Evolutionary conservation across 345 rosid species (phyloP).

Genomic region (Angophora floribunda): DNA sequence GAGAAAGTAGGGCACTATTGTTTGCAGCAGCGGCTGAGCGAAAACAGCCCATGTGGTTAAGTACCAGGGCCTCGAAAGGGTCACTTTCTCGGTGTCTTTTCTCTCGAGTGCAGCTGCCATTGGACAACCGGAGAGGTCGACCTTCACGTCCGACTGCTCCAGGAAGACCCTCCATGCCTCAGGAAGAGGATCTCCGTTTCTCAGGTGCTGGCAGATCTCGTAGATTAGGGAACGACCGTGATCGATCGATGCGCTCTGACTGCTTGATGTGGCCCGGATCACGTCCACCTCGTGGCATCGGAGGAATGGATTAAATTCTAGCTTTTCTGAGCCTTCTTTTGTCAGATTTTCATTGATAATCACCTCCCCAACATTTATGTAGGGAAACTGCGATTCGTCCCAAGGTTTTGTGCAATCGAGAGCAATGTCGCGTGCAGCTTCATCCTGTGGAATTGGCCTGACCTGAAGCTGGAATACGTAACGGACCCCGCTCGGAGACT

Average conservation of each 20-base stretch:
- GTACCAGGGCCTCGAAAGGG: constrained; percentile 35
- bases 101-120: constrained; percentile 34
- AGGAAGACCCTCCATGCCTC: constrained; percentile 51
- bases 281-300: constrained; percentile 40
- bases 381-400: constrained; percentile 44
- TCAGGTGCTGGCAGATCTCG: constrained; percentile 51
- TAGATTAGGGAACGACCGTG: constrained; percentile 69
- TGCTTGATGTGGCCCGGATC: constrained; percentile 38
- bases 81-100: constrained; percentile 14
- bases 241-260: constrained; percentile 64
- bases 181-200: constrained; percentile 51
- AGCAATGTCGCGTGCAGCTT: constrained; percentile 28
- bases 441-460: constrained; percentile 31
- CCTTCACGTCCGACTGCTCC: constrained; percentile 56
- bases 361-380: constrained; percentile 41
- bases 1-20: constrained; percentile 42
- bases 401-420: constrained; percentile 58
- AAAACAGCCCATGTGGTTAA: constrained; percentile 41
- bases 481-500: constrained; percentile 29
- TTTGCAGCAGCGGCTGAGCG: constrained; percentile 48
- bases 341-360: constrained; percentile 32
- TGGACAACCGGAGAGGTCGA: constrained; percentile 58
- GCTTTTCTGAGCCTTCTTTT: constrained; percentile 34
- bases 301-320: constrained; percentile 47
- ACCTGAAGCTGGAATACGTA: constrained; percentile 52